phyloP scores from a whole-genome alignment of 1,139 yeast genomes.

The Yamadazyma membranifaciens region DNA sequence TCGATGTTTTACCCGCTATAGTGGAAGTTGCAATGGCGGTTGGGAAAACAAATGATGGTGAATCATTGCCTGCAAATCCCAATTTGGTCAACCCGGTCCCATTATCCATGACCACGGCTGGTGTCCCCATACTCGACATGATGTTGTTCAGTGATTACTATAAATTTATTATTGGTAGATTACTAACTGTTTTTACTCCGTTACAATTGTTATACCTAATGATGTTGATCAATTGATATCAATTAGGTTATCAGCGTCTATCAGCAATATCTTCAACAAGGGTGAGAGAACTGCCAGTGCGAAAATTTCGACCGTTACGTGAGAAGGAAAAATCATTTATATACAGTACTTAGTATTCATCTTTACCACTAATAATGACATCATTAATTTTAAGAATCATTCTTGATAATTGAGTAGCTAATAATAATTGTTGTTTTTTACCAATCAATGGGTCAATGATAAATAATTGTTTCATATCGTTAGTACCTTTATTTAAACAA shows the following conservation, averaged over 20 bases:
- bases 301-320: too few relatives aligned
- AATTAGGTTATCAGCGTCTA: too few relatives aligned
- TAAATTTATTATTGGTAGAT: too few relatives aligned
- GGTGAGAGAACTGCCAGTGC: too few relatives aligned
- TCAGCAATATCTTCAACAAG: too few relatives aligned
- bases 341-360: conserved; percentile 50
- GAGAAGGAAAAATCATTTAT: conserved; percentile 3
- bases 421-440: conserved; percentile 88
- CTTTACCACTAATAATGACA: conserved; percentile 89
- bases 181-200: too few relatives aligned
- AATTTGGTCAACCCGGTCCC: conserved; percentile 98
- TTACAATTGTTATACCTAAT: too few relatives aligned
- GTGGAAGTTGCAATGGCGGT: conserved; percentile 90
- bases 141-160: conserved; percentile 13
- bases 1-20: conserved; percentile 34
- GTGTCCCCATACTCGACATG: conserved; percentile 69
- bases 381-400: conserved; percentile 97
- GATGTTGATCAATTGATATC: too few relatives aligned
- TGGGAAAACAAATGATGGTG: conserved; percentile 96
- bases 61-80: conserved; percentile 98
- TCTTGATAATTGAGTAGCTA: conserved; percentile 96
- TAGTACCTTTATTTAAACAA: conserved; percentile 83
- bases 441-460: conserved; percentile 97
- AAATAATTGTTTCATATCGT: conserved; percentile 89
- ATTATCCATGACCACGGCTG: conserved; percentile 96